Percentiles rank a stretch among this genome's conserved stretches.
These are phyloP conservation scores for Trichoderma harzianum DNA, from an alignment of 2,329 filamentous ascomycete genomes.

Conservation along the genomic window DNA sequence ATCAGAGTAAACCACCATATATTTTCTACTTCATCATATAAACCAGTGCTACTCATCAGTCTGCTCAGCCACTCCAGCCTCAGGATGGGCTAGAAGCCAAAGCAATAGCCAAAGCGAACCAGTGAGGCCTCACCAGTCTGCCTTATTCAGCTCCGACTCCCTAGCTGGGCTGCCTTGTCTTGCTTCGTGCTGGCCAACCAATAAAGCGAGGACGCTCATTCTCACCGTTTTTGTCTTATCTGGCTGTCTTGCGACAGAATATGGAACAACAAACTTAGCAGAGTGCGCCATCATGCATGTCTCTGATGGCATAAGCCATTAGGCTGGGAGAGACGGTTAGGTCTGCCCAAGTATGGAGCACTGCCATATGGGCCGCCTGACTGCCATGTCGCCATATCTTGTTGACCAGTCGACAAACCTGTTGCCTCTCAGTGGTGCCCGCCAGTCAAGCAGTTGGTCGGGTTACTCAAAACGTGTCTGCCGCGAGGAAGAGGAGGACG, in stretches of 20 bases:
- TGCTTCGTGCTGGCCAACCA: neutral
- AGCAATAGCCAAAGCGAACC: neutral
- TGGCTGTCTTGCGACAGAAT: neutral
- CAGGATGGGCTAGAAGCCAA: neutral
- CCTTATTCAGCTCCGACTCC: neutral
- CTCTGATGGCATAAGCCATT: conserved; percentile 14
- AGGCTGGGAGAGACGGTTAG: neutral
- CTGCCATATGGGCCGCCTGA: neutral
- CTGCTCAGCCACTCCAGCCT: neutral
- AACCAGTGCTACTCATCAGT: neutral
- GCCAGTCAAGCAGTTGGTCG: neutral
- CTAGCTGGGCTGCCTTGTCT: neutral
- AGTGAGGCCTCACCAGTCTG: neutral
- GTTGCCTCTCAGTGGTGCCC: neutral
- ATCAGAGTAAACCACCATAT: neutral
- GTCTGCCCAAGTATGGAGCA: conserved; percentile 9
- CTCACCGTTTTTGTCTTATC: conserved; percentile 4
- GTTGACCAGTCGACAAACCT: neutral
- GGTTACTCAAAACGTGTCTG: neutral
- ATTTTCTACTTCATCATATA: neutral
- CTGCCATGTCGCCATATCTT: neutral
- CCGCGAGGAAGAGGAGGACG: neutral
- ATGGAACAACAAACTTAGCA: neutral
- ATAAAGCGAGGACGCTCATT: neutral
- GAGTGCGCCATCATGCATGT: conserved; percentile 15